phyloP scores from a whole-genome alignment of 2,329 filamentous ascomycete species.

The Ascochyta lentis region DNA sequence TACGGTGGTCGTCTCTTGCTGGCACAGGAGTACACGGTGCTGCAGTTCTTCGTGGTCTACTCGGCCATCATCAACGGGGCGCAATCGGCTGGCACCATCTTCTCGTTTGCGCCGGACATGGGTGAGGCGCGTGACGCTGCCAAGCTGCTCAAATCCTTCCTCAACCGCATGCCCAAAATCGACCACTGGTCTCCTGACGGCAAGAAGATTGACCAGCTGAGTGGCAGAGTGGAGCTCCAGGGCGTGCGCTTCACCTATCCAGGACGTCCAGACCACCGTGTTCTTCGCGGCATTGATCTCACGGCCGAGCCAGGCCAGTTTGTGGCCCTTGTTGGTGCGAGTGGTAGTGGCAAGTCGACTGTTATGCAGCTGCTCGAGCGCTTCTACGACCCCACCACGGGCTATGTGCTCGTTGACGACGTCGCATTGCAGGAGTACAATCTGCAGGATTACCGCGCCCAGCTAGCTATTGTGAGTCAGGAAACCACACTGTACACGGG shows the following conservation, averaged over 20 bases:
- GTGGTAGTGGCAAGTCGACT: slow-evolving; percentile 92
- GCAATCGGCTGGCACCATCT: slow-evolving; percentile 89
- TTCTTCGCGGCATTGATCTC: slow-evolving; percentile 83
- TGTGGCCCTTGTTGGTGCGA: slow-evolving; percentile 89
- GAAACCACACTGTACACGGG: slow-evolving; percentile 96
- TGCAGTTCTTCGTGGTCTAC: slow-evolving; percentile 95
- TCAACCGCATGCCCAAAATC: slow-evolving; percentile 81
- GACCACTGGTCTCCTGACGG: slow-evolving; percentile 52
- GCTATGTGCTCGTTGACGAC: slow-evolving; percentile 81
- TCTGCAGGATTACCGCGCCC: slow-evolving; percentile 82
- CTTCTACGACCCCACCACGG: slow-evolving; percentile 88
- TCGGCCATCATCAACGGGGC: slow-evolving; percentile 87
- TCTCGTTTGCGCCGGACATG: slow-evolving; percentile 96
- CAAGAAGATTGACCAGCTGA: slow-evolving; percentile 60
- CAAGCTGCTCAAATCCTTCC: slow-evolving; percentile 78
- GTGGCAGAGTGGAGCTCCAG: slow-evolving; percentile 82
- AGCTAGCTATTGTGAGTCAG: slow-evolving; percentile 91
- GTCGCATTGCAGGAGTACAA: slow-evolving; percentile 79
- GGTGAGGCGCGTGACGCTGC: slow-evolving; percentile 90
- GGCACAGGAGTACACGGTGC: slow-evolving; percentile 65
- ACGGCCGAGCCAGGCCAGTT: slow-evolving; percentile 79
- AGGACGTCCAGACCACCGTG: slow-evolving; percentile 87
- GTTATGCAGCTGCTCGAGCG: slow-evolving; percentile 91
- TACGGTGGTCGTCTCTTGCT: slow-evolving; percentile 45
- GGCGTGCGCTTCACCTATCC: slow-evolving; percentile 96